Evolutionary conservation across 2,329 filamentous ascomycete species (phyloP).

Genomic region (Neonectria neomacrospora): DNA sequence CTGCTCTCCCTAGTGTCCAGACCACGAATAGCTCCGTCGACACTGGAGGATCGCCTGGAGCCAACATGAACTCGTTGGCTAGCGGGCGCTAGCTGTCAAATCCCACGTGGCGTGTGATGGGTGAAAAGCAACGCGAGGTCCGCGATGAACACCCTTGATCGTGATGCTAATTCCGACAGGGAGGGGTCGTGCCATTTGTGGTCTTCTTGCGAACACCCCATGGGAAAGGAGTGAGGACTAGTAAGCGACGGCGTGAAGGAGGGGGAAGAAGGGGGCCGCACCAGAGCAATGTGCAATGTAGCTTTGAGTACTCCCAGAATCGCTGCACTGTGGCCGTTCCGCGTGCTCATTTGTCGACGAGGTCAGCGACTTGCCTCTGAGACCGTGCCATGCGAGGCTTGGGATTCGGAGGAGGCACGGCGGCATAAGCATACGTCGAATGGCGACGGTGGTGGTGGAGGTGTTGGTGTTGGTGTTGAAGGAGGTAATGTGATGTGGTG

Average conservation of each 20-base stretch:
- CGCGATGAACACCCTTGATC: slow-evolving; percentile 22
- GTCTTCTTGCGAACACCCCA: slow-evolving; percentile 18
- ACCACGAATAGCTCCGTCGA: slow-evolving; percentile 23
- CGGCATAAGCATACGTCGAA: neutral
- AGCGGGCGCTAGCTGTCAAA: slow-evolving; percentile 33
- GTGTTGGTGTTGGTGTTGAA: slow-evolving; percentile 17
- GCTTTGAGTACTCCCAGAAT: slow-evolving; percentile 36
- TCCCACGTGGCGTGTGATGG: slow-evolving; percentile 43
- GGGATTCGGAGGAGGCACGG: slow-evolving; percentile 2
- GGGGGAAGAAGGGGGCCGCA: neutral
- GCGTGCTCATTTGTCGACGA: slow-evolving; percentile 39
- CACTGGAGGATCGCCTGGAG: slow-evolving; percentile 25
- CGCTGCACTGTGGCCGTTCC: slow-evolving; percentile 39
- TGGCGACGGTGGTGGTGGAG: slow-evolving; percentile 6
- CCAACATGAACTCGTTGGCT: slow-evolving; percentile 28
- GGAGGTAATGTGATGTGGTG: slow-evolving; percentile 17
- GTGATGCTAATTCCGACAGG: slow-evolving; percentile 3
- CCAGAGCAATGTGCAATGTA: slow-evolving; percentile 27
- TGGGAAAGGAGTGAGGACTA: slow-evolving; percentile 28
- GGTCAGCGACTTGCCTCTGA: slow-evolving; percentile 35
- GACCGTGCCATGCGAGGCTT: slow-evolving; percentile 15
- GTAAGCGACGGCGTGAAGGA: slow-evolving; percentile 37
- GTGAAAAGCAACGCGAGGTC: slow-evolving; percentile 30
- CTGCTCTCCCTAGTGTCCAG: slow-evolving; percentile 6
- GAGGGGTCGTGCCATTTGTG: slow-evolving; percentile 20